Conservation (phyloP, 1,284 basidiomycete species). For the Puccinia horiana region DNA sequence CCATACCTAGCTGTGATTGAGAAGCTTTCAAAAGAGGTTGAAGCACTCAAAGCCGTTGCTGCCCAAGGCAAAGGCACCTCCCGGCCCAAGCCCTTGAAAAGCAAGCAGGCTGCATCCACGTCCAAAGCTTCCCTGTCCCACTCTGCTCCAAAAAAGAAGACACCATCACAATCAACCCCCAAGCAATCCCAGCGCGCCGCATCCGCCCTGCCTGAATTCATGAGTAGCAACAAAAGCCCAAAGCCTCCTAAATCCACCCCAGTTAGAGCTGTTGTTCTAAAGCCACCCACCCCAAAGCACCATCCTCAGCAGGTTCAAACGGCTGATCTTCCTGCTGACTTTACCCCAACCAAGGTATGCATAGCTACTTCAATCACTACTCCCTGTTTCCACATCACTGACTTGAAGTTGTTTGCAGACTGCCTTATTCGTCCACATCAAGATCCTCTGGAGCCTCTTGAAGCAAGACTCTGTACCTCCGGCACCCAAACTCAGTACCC, state of each 20-base stretch:
- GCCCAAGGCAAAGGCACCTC: background rate
- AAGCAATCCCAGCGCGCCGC: background rate
- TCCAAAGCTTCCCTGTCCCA: background rate
- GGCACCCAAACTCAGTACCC: background rate
- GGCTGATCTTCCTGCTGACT: background rate
- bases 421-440: slow-evolving; percentile 43
- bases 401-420: background rate
- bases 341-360: slow-evolving; percentile 13
- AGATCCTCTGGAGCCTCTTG: slow-evolving; percentile 35
- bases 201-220: slow-evolving; percentile 24
- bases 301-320: slow-evolving; percentile 27
- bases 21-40: slow-evolving; percentile 4
- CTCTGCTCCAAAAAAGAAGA: background rate
- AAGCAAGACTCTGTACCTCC: slow-evolving; percentile 28
- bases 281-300: background rate
- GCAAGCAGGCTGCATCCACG: background rate
- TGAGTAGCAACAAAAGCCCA: background rate
- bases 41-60: background rate
- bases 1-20: slow-evolving; percentile 1
- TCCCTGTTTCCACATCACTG: background rate
- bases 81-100: background rate
- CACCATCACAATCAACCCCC: background rate
- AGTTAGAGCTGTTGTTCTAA: background rate
- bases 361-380: background rate
- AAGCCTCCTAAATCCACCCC: background rate